Base-by-base conservation (phyloP, 208 protist genomes). In the Acanthamoeba culbertsoni region DNA sequence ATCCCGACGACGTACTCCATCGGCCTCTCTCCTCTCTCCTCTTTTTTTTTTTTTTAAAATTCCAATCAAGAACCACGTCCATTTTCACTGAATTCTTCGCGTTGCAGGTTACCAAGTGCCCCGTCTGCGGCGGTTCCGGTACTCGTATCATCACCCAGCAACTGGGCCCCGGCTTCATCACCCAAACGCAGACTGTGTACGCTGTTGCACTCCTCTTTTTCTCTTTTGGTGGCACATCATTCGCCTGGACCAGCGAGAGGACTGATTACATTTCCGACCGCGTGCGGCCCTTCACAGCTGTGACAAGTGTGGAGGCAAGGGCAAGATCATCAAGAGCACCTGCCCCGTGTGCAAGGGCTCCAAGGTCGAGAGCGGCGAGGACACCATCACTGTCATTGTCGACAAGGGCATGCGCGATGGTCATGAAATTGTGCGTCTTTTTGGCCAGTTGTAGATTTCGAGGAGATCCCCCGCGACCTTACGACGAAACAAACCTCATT, bases 271-370 rank as follows among this genome's bases (percentile, higher is more conserved):
- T 65, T 65, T 53, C 37, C 40, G 33, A 59, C 20, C 23, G 14
- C 82, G 10, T 86, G 71, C 86, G 35, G 8, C 57, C 40, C 31
- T 90, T 10, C 71, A 1, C 68, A 94, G 93, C n/a, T 99, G 98
- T 82, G 95, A 97, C 20, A 86, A 95, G 89, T 99, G 98, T 93
- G 92, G 96, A 26, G 98, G 98, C 33, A 96, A 95, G 2, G 98
- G 98, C 37, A 96, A 97, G 75, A 95, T 95, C n/a, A 95, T 97
- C 23, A 96, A 95, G 92, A 94, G 96, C 59, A 95, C 93, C 77
- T 99, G 98, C 93, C 93, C 95, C 12, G 94, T 92, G 7, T 99
- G 98, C 95, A 51, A 96, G 2, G 98, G 98, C 53, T 93, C 95
- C 28, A 96, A 97, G 51, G 97, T 99, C 2, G 86, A 89, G 23